Base-by-base conservation (phyloP, 1,139 yeast species). In the Zhuliangozyma blackwelliae region DNA sequence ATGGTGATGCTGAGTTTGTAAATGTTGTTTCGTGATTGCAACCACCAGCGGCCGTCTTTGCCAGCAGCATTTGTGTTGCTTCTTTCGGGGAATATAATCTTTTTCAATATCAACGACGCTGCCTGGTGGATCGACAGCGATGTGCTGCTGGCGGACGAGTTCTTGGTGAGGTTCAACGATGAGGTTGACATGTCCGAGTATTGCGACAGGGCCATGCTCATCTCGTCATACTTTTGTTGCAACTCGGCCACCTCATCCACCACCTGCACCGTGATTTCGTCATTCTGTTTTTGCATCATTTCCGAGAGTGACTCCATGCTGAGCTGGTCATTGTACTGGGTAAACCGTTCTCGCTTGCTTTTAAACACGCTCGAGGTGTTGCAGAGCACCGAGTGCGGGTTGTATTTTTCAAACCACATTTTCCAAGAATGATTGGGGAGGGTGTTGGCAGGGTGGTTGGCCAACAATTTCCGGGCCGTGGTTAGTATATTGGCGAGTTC, bases 401-500 rank as follows among this genome's bases (percentile, higher is more conserved):
- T 61, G 35, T 54, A 64, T 27, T 61, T 50, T 20, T 54, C 49
- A 42, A 70, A 68, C 74, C 74, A 69, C 16, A 55, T 40, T 27
- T 53, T 54, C 41, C 52, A 65, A 7, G 47, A 37, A 1, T 52
- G 34, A 35, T 57, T 59, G 4, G 50, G 45, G 5, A 68, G 52
- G 1, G 58, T 43, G 11, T 50, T 48, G 1, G 55, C 37, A 1
- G 72, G 72, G 37, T 48, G 57, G 2, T 45, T 43, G 13, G 59
- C 57, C 34, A 63, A 52, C 31, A 68, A 54, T 3, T 36, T 34
- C 16, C 55, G 49, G 2, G 80, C 59, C 27, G 51, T 42, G 36
- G 59, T 57, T 27, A 75, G 47, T n/a, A 75, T 65, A 30, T 55
- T 55, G 25, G 54, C 55, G 28, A 75, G 45, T 29, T 64, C 69